Evolutionary conservation across 1,139 yeast species (phyloP).

Genomic region (Protomyces gravidus): DNA sequence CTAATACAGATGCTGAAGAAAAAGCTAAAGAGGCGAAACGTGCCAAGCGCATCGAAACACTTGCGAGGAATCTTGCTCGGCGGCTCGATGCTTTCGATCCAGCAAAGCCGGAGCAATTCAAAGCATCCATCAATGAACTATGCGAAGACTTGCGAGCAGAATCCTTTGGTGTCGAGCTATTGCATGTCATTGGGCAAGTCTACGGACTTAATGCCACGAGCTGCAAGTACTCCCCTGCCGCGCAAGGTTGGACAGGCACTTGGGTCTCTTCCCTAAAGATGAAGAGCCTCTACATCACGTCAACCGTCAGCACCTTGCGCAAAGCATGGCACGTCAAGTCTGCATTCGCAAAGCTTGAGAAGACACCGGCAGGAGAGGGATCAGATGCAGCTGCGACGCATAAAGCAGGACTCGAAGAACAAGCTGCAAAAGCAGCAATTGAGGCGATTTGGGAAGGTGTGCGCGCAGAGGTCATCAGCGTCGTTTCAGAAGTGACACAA

Average conservation of each 20-base stretch:
- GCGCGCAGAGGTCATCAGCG: conserved; percentile 24
- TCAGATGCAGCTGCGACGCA: conserved; percentile 5
- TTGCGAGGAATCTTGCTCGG: conserved; percentile 58
- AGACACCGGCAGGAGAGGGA: neutral
- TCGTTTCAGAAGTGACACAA: conserved; percentile 22
- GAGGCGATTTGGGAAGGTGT: conserved; percentile 29
- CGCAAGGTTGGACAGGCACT: conserved; percentile 25
- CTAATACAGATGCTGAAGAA: conserved; percentile 36
- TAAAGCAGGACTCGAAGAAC: conserved; percentile 20
- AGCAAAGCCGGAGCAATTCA: conserved; percentile 64
- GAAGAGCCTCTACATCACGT: conserved; percentile 21
- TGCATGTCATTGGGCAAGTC: conserved; percentile 75
- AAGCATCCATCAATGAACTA: conserved; percentile 68
- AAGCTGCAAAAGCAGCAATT: conserved; percentile 27
- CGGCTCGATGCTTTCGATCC: conserved; percentile 60
- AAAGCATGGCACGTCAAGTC: conserved; percentile 27
- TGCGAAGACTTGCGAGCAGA: conserved; percentile 85
- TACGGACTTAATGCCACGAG: conserved; percentile 45
- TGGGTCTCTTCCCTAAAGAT: conserved; percentile 22
- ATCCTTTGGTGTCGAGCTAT: conserved; percentile 81
- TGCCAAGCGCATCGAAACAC: conserved; percentile 61
- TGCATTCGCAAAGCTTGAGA: conserved; percentile 26
- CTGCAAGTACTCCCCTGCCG: conserved; percentile 17
- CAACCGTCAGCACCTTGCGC: conserved; percentile 17
- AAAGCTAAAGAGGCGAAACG: conserved; percentile 48